These are phyloP conservation scores for Nakazawaea ishiwadae DNA, from an alignment of 805 yeast genomes.

Conservation along the genomic window DNA sequence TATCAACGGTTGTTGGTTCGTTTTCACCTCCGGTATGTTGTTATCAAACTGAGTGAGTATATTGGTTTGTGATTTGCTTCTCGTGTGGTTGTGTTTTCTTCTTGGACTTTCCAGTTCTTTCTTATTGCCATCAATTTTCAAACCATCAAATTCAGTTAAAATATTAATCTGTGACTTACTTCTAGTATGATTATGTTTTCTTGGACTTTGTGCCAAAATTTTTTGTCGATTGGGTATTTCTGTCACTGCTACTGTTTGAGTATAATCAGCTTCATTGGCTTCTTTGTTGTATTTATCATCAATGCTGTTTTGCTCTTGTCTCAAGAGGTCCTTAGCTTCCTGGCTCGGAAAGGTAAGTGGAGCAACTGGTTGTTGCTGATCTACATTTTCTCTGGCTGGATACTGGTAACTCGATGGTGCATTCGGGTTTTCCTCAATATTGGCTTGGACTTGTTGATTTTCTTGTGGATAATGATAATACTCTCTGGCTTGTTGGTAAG, in stretches of 20 bases:
- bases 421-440: too few species aligned
- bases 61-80: slow-evolving; percentile 3
- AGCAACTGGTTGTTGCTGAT: neutral
- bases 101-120: neutral
- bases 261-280: slow-evolving; percentile 1
- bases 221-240: neutral
- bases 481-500: too few species aligned
- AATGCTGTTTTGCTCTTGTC: neutral
- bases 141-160: slow-evolving; percentile 3
- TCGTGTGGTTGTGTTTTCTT: slow-evolving; percentile 1
- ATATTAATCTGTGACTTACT: slow-evolving; percentile 10
- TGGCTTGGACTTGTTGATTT: too few species aligned
- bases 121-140: neutral
- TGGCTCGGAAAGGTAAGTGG: neutral
- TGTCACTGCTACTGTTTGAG: neutral
- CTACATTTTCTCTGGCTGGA: too few species aligned
- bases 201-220: slow-evolving; percentile 5
- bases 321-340: neutral
- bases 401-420: too few species aligned
- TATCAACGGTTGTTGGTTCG: neutral
- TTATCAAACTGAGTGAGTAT: neutral
- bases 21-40: neutral
- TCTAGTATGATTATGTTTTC: slow-evolving; percentile 10
- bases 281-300: neutral
- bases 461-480: too few species aligned